Evolutionary conservation across 1,284 basidiomycete genomes (phyloP), one percentile per base, ranked within the genome.

Genomic region (Meira nashicola): DNA sequence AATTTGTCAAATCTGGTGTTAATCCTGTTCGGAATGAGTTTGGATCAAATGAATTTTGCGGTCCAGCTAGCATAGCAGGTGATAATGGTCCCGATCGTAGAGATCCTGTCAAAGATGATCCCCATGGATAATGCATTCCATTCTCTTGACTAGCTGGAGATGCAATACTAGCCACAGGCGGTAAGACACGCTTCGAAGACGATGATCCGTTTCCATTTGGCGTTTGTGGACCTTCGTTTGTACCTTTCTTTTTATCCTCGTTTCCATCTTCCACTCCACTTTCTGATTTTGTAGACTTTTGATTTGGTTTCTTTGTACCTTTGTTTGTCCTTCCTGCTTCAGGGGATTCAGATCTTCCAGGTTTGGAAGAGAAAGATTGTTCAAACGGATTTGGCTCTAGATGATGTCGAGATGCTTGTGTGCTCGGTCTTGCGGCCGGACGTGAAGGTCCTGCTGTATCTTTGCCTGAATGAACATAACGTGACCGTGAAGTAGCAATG

Each of bases 381-480:
- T 97, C 93, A 76, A 96, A 97, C 0, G 93, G 93, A 77, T 97
- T 97, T 14, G 90, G 90, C 78, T 97, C 93, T 60, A 91, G 85
- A 39, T 77, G 71, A 49, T 79, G 73, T 49, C 58, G 40, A 4
- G 58, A 49, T 17, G 38, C n/a, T 19, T 37, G 15, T 12, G 50
- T 43, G 33, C 23, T 19, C 11, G 58, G 54, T 33, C 58, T 55
- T 25, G 55, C 58, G 10, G 58, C 21, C 7, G 58, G 58, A 8
- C 58, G 58, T 15, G 53, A 43, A 1, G 57, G 57, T 41, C 57
- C 53, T 55, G 53, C 15, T 28, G 50, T 25, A 15, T 43, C 40
- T 33, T 33, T 33, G 28, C 28, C 28, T 33, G 28, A 33, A 33
- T 8, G 28, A 33, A 4, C 28, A 33, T 33, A 8, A 33, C 28